These are phyloP conservation scores for Eutrema yunnanense DNA, from an alignment of 345 rosid genomes.

Conservation along the genomic window DNA sequence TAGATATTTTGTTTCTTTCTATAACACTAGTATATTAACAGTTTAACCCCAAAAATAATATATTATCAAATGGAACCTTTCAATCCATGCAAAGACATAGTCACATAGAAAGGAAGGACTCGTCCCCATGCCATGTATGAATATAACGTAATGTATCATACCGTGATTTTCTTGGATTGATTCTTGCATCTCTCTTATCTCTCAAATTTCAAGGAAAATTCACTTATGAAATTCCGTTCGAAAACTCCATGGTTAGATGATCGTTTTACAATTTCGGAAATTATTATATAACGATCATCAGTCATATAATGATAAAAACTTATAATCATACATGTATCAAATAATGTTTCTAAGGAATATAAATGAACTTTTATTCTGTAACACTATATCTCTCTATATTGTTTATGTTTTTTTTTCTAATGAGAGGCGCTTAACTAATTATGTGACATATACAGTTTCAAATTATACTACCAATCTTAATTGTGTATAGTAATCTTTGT, in stretches of 20 bases:
- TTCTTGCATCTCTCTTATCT: background rate
- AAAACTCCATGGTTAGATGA: background rate
- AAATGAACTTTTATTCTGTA: background rate
- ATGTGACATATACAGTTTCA: too few relatives aligned
- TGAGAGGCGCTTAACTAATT: too few relatives aligned
- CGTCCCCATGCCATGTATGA: background rate
- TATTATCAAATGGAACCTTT: slow-evolving; percentile 16
- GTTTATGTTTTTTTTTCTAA: background rate
- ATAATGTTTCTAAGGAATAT: background rate
- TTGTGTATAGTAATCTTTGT: background rate
- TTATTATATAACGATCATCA: too few relatives aligned
- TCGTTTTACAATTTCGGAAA: too few relatives aligned
- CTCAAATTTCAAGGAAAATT: background rate
- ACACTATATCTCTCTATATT: background rate
- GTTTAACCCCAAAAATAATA: background rate
- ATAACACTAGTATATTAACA: background rate
- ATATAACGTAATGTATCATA: background rate
- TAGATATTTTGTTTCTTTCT: background rate
- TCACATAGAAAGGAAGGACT: slow-evolving; percentile 6
- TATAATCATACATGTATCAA: background rate
- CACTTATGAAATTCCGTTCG: background rate
- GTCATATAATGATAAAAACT: background rate
- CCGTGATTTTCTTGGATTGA: background rate
- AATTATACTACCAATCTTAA: background rate
- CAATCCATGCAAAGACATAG: slow-evolving; percentile 16